Evolutionary conservation across 1,139 yeast genomes (phyloP), one percentile per base, ranked within the genome.

Genomic region (Saccharomyces hybrid): DNA sequence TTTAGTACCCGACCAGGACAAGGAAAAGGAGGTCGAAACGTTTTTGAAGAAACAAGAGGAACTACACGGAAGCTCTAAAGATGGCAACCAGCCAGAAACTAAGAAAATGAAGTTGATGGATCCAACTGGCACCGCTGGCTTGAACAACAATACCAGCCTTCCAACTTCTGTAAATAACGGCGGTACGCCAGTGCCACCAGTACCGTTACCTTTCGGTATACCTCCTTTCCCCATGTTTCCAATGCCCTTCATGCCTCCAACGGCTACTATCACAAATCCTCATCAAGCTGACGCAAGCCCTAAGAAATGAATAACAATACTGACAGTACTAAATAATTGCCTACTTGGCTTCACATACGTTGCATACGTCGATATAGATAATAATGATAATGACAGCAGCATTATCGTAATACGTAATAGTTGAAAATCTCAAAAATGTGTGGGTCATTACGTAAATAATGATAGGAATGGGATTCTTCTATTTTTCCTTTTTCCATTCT

Each of bases 1-100:
- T 11, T 75, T 91, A 56, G 75, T 76, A 6, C 76, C 79, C 1
- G 89, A 88, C 66, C 75, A 76, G 50, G 86, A 79, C 26, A 75
- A 83, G 68, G 82, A 81, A 58, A 70, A 73, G 49, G 76, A 79
- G 55, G 76, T 89, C 32, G 70, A 77, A 46, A 76, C 77, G 41
- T 87, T 81, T 60, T 63, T 82, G 9, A 76, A 78, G 51, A 74
- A 70, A 14, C 78, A 79, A 58, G 70, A 75, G 50, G 63, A 32
- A 23, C 34, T 48, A 16, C 42, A 48, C 27, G 48, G 44, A 7
- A 52, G 46, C n/a, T 31, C 28, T 5, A 28, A 27, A 26, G 46
- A 47, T 23, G 51, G 29, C 25, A 26, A 19, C 26, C 27, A 38
- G 23, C 23, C 38, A 11, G 54, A 44, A 16, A 34, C 41, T 25